Percentiles rank a stretch among this genome's conserved stretches.
phyloP scores from a whole-genome alignment of 2,329 filamentous ascomycete genomes.

The Neocucurbitaria cava region DNA sequence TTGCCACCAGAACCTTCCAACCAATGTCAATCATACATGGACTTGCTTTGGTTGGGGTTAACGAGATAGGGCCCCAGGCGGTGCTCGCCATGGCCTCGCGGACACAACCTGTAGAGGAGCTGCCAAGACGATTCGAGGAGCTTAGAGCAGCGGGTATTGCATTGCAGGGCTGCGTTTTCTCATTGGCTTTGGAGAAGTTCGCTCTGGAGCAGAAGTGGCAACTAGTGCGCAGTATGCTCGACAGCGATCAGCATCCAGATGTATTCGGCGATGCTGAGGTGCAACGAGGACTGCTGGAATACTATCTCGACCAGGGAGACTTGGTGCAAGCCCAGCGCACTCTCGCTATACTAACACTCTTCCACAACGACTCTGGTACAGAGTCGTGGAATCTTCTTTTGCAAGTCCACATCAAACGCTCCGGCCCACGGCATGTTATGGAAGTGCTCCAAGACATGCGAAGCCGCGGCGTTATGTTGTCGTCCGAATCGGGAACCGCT shows the following conservation, averaged over 20 bases:
- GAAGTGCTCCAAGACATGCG: conserved; percentile 60
- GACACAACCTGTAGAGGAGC: conserved; percentile 61
- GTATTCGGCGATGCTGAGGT: conserved; percentile 62
- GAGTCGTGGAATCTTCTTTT: conserved; percentile 58
- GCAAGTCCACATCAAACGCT: conserved; percentile 46
- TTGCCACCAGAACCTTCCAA: conserved; percentile 77
- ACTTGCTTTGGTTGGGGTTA: conserved; percentile 73
- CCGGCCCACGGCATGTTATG: conserved; percentile 33
- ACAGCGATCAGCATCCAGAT: conserved; percentile 71
- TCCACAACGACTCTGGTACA: conserved; percentile 43
- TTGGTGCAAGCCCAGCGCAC: conserved; percentile 62
- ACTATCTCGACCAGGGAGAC: conserved; percentile 60
- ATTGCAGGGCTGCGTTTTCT: conserved; percentile 69
- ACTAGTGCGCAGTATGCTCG: conserved; percentile 60
- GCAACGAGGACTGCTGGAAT: conserved; percentile 62
- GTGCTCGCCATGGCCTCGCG: conserved; percentile 78
- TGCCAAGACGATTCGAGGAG: conserved; percentile 66
- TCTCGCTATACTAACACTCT: conserved; percentile 60
- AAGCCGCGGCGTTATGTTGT: conserved; percentile 51
- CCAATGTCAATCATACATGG: conserved; percentile 75
- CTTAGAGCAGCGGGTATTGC: conserved; percentile 69
- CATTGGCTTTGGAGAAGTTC: conserved; percentile 69
- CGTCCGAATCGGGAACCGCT: conserved; percentile 52
- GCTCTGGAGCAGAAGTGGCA: conserved; percentile 63
- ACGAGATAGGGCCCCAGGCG: conserved; percentile 75